These are phyloP conservation scores for Posidonia oceanica DNA, from an alignment of 116 monocot species.

Conservation along the genomic window DNA sequence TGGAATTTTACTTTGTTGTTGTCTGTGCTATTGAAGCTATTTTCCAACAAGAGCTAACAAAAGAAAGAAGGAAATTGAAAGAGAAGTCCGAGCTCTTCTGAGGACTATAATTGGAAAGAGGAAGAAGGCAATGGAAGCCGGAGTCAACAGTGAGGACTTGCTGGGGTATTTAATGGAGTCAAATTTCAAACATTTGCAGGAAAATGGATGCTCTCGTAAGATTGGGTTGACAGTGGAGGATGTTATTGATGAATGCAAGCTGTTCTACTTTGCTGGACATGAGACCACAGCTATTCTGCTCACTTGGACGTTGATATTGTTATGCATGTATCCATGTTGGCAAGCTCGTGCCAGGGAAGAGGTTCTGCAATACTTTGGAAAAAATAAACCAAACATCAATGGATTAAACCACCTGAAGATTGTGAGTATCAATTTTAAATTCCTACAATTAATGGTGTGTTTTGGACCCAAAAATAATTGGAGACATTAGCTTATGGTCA, in stretches of 20 bases:
- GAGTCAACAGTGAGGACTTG: conserved; percentile 19
- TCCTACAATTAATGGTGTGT: no score
- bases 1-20: not conserved
- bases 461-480: no score
- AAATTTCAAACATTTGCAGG: conserved; percentile 12
- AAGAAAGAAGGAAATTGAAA: no score
- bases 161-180: conserved; percentile 43
- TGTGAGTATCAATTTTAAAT: conserved; percentile 9
- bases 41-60: no score
- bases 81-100: no score
- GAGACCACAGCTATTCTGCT: conserved; percentile 44
- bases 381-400: conserved; percentile 26
- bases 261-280: conserved; percentile 66
- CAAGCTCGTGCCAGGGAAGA: conserved; percentile 43
- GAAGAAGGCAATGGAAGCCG: conserved; percentile 13
- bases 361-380: conserved; percentile 27
- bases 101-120: conserved; percentile 1
- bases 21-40: no score
- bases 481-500: no score
- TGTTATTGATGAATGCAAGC: conserved; percentile 49
- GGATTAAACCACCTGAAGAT: conserved; percentile 38
- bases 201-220: not conserved
- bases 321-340: conserved; percentile 42
- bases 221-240: conserved; percentile 28
- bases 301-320: conserved; percentile 42